Evolutionary conservation across 805 yeast species (phyloP).

Genomic region (Kodamaea laetipori): DNA sequence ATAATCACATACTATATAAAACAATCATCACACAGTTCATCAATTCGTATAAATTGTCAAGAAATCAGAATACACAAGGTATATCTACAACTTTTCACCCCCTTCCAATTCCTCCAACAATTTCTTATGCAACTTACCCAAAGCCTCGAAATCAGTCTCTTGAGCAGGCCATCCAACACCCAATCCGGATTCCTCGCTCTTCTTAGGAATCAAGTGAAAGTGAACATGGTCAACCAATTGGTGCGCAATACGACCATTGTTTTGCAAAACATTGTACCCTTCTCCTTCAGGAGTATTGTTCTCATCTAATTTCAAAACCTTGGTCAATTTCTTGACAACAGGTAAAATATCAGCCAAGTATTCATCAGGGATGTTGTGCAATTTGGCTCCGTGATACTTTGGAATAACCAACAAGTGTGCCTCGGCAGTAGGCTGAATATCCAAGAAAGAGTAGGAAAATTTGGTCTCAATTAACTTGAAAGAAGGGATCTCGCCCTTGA

Average conservation of each 20-base stretch:
- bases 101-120: conserved; percentile 35
- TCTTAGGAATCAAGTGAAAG: conserved; percentile 94
- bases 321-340: conserved; percentile 80
- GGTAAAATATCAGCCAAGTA: conserved; percentile 84
- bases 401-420: conserved; percentile 93
- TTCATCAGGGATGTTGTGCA: conserved; percentile 93
- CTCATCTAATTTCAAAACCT: conserved; percentile 63
- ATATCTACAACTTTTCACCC: conserved; percentile 7
- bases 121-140: conserved; percentile 67
- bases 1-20: too few species aligned
- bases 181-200: conserved; percentile 69
- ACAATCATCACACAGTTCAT: too few species aligned
- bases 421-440: conserved; percentile 86
- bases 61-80: too few species aligned
- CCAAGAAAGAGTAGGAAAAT: conserved; percentile 79
- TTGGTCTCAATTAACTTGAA: conserved; percentile 88
- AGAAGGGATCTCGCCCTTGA: conserved; percentile 95
- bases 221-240: conserved; percentile 96
- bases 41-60: too few species aligned
- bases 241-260: conserved; percentile 94
- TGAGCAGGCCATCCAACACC: conserved; percentile 94
- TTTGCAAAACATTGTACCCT: conserved; percentile 88
- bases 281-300: conserved; percentile 63
- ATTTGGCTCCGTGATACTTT: conserved; percentile 88
- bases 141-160: conserved; percentile 70